Evolutionary conservation across 441 rosid species (phyloP).

Genomic region (Bruguiera hainesii): DNA sequence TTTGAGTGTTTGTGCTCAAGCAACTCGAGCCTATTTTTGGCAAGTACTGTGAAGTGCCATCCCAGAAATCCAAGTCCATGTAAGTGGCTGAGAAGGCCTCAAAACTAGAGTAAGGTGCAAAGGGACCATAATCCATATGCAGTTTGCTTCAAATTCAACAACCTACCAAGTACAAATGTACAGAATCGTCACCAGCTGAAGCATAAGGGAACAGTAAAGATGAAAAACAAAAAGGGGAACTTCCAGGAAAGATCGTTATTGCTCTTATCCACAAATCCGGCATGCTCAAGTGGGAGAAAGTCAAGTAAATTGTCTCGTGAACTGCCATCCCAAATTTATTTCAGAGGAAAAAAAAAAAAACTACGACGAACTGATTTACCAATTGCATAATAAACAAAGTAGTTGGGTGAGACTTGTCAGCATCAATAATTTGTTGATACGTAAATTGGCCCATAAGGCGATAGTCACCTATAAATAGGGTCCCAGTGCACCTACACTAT

Average conservation of each 20-base stretch:
- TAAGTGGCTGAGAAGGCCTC: conserved; percentile 42
- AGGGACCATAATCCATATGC: conserved; percentile 45
- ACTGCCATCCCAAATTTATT: conserved; percentile 57
- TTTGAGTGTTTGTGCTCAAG: conserved; percentile 26
- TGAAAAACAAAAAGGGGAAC: conserved; percentile 56
- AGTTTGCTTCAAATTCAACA: conserved; percentile 27
- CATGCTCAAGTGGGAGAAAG: conserved; percentile 57
- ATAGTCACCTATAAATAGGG: background rate
- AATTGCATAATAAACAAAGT: conserved; percentile 2
- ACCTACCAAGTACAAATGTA: conserved; percentile 24
- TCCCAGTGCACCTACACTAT: too few species aligned
- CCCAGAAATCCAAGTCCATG: conserved; percentile 76
- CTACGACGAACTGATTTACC: conserved; percentile 15
- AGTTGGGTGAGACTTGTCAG: background rate
- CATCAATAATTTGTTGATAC: background rate
- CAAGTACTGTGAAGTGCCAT: conserved; percentile 29
- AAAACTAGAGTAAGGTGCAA: conserved; percentile 38
- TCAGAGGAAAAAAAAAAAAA: conserved; percentile 39
- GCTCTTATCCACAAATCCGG: conserved; percentile 45
- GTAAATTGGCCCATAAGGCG: background rate
- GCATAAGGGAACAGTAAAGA: conserved; percentile 48
- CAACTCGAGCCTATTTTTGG: conserved; percentile 28
- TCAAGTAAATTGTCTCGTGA: conserved; percentile 53
- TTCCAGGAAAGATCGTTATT: conserved; percentile 56
- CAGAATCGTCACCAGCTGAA: conserved; percentile 42